These are phyloP conservation scores for Melaleuca quinquenervia DNA, from an alignment of 345 rosid species.

Conservation along the genomic window DNA sequence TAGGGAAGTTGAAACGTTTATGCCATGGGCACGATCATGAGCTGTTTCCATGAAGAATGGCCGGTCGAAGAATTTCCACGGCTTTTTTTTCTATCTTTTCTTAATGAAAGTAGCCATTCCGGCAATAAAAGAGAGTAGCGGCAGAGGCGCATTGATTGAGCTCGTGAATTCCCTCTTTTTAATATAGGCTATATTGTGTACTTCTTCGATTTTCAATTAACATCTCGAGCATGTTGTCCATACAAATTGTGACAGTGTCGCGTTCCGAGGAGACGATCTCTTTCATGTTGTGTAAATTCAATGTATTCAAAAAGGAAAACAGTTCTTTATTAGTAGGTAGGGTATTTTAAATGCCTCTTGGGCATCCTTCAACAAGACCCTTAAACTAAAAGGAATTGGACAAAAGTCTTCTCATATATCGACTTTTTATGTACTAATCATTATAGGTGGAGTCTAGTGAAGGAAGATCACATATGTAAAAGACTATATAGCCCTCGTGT, in stretches of 20 bases:
- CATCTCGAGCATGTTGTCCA: too few species aligned
- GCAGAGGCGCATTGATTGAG: not conserved
- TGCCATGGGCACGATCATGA: not conserved
- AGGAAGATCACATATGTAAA: not conserved
- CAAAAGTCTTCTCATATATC: not conserved
- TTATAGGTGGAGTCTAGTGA: not conserved
- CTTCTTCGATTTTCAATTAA: not conserved
- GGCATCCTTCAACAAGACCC: not conserved
- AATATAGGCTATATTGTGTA: too few species aligned
- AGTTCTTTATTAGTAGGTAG: not conserved
- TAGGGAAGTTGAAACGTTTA: not conserved
- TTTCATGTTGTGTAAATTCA: not conserved
- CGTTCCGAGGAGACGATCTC: not conserved
- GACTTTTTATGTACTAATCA: not conserved
- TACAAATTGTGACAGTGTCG: not conserved
- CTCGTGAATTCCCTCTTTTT: too few species aligned
- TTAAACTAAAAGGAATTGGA: too few species aligned
- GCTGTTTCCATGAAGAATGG: not conserved
- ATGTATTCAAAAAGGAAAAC: not conserved
- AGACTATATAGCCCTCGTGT: not conserved
- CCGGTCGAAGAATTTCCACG: not conserved
- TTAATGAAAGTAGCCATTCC: not conserved
- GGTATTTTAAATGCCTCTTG: not conserved
- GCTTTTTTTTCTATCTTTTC: not conserved
- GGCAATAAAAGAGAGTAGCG: not conserved